Percentiles rank a stretch among this genome's conserved stretches.
Conservation (phyloP, 2,329 filamentous ascomycete species). For the Aspergillus texensis region DNA sequence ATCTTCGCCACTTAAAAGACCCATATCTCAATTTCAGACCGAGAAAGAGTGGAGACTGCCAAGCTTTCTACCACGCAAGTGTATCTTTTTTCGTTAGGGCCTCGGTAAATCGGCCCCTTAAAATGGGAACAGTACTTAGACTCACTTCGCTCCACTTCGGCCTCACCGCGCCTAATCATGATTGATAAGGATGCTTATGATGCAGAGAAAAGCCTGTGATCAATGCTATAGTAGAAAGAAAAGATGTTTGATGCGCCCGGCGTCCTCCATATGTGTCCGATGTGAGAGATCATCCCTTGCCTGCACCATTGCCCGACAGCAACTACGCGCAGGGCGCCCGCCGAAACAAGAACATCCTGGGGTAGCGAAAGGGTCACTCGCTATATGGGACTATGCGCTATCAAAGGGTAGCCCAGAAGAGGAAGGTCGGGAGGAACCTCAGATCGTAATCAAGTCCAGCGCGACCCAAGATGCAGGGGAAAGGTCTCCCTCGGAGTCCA, state of each 20-base stretch:
- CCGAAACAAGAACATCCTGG: not conserved
- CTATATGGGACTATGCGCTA: not conserved
- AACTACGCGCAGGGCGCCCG: not conserved
- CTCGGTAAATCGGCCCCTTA: not conserved
- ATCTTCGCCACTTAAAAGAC: not conserved
- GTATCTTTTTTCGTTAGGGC: not conserved
- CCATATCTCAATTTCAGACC: not conserved
- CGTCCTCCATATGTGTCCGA: not conserved
- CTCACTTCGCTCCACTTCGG: not conserved
- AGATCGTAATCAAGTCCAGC: not conserved
- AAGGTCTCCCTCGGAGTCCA: not conserved
- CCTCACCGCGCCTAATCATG: not conserved
- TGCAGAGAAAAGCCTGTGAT: not conserved
- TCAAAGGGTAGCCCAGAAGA: not conserved
- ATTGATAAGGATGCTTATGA: not conserved
- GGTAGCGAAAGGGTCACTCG: not conserved
- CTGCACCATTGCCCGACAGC: not conserved
- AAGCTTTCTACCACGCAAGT: not conserved
- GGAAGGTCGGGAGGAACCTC: not conserved
- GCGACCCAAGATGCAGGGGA: not conserved
- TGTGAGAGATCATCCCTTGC: not conserved
- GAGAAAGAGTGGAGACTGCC: not conserved
- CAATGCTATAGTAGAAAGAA: not conserved
- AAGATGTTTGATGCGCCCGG: not conserved
- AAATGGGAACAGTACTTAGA: not conserved